Evolutionary conservation across 176 grass and related monocot genomes (phyloP).

Genomic region (Hordeum marinum): DNA sequence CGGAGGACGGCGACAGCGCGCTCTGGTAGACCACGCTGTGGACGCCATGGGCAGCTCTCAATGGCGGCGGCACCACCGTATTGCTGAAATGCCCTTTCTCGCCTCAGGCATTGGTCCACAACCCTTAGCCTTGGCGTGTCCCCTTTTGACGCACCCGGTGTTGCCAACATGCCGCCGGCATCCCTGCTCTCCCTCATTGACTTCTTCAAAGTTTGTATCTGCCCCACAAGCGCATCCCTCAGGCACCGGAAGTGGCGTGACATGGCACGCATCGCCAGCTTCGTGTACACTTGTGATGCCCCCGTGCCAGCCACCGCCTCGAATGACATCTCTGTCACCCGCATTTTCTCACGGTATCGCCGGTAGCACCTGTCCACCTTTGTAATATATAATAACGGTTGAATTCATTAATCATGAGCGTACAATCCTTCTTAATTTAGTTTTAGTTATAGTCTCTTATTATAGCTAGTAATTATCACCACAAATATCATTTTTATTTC

Average conservation of each 20-base stretch:
- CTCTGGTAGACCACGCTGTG: constrained; percentile 66
- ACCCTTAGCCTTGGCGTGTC: constrained; percentile 60
- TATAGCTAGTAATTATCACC: neutral
- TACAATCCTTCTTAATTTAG: neutral
- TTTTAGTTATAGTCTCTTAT: neutral
- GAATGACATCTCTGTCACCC: constrained; percentile 35
- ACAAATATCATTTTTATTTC: neutral
- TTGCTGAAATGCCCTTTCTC: constrained; percentile 55
- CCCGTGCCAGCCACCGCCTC: constrained; percentile 44
- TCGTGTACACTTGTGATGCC: constrained; percentile 49
- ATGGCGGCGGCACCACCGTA: neutral
- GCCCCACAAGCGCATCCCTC: constrained; percentile 39
- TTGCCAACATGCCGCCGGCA: neutral
- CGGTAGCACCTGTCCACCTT: constrained; percentile 72
- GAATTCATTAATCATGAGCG: neutral
- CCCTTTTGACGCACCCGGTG: constrained; percentile 35
- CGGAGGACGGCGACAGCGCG: constrained; percentile 64
- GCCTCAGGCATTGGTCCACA: constrained; percentile 55
- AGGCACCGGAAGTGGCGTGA: constrained; percentile 76
- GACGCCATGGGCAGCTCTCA: constrained; percentile 63
- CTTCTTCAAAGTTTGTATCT: constrained; percentile 30
- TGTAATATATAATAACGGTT: neutral
- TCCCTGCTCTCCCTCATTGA: constrained; percentile 28
- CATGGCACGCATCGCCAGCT: constrained; percentile 65
- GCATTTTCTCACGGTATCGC: constrained; percentile 59